Conservation (phyloP, 106 monocot genomes). For the Dendrobium officinale region DNA sequence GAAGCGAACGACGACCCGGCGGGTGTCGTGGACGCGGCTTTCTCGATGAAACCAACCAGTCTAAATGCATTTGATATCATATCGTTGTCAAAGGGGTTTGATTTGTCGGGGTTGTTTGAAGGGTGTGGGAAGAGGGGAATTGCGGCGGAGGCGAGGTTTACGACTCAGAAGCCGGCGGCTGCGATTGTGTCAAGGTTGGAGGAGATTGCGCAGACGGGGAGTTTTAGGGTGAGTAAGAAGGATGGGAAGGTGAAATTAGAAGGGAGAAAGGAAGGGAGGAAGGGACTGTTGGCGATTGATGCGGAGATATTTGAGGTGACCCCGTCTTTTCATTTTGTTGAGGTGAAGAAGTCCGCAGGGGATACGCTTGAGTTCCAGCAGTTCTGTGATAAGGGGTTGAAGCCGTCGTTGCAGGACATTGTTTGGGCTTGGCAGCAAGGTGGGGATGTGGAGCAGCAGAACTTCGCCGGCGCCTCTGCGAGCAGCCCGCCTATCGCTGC, state of each 20-base stretch:
- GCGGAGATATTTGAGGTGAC: constrained; percentile 86
- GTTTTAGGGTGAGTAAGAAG: constrained; percentile 58
- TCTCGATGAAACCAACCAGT: constrained; percentile 25
- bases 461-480: neutral
- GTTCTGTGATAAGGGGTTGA: constrained; percentile 67
- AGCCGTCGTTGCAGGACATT: constrained; percentile 77
- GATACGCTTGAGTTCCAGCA: constrained; percentile 80
- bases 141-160: constrained; percentile 31
- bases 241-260: constrained; percentile 66
- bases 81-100: constrained; percentile 45
- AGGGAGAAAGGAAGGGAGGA: constrained; percentile 56
- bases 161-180: constrained; percentile 37
- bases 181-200: constrained; percentile 65
- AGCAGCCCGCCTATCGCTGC: neutral
- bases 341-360: constrained; percentile 69
- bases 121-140: constrained; percentile 10
- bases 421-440: constrained; percentile 68
- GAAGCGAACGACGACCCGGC: neutral
- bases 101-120: constrained; percentile 71
- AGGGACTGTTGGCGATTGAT: constrained; percentile 50
- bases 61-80: constrained; percentile 67
- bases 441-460: constrained; percentile 17
- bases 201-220: constrained; percentile 49
- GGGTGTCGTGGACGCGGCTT: constrained; percentile 19
- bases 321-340: constrained; percentile 53